Base-by-base conservation (phyloP, 1,284 basidiomycete genomes). In the Ganoderma leucocontextum region DNA sequence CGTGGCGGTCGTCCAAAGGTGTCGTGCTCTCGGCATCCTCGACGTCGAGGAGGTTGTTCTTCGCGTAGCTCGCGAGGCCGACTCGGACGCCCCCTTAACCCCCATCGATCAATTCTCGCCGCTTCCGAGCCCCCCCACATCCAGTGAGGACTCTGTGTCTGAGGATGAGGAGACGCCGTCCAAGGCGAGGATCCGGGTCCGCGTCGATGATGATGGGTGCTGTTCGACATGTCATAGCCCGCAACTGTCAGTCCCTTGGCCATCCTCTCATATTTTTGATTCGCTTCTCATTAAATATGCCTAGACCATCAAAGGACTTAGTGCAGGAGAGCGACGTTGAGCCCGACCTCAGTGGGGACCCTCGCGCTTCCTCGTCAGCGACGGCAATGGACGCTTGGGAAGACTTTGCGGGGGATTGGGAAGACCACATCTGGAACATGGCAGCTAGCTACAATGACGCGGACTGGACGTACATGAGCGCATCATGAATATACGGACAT, bases 341-440 rank as follows among this genome's bases (percentile, higher is more conserved):
- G 47, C 2, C 47, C 9, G 47, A 49, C 25, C 22, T 2, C n/a
- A n/a, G n/a, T 25, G 47, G 13, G 47, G 22, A 49, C 22, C 22
- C 22, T 49, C 22, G 22, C n/a, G 12, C 47, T 25, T 10, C 22
- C 41, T 2, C 41, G 47, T 8, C 22, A 10, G 4, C 10, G 10
- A 25, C 8, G 12, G 47, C 47, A 25, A 49, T 49, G 47, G 8
- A 25, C 10, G 47, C 22, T 25, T 49, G 47, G 47, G 10, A 49
- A 12, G 22, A 49, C 22, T 49, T 25, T 25, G n/a, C 47, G 10
- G 47, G 47, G 22, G 22, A 13, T 49, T 49, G 47, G 47, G 47
- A 49, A 49, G 47, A 49, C 22, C 22, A 49, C 10, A 49, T 49
- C 47, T 49, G 47, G 47, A 49, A 49, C 25, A 49, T 49, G 47